Percentiles rank a stretch among this genome's conserved stretches.
Conservation (phyloP, 2,329 filamentous ascomycete species). For the Diaporthe velutina region DNA sequence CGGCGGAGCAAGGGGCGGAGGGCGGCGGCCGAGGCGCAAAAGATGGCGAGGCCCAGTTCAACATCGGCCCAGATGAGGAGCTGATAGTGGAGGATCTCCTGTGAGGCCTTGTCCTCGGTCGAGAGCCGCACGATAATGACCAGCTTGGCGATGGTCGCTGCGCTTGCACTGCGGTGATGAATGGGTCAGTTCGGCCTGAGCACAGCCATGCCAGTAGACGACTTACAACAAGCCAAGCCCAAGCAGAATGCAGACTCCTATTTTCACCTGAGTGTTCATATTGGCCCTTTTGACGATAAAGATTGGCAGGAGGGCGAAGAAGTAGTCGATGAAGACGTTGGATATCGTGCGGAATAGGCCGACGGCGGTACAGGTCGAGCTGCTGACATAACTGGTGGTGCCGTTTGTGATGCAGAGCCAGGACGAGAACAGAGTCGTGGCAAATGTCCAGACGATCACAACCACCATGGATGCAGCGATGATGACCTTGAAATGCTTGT, state of each 20-base stretch:
- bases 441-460: constrained; percentile 31
- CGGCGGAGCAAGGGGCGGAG: constrained; percentile 46
- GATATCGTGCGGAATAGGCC: constrained; percentile 50
- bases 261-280: constrained; percentile 46
- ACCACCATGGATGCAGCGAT: constrained; percentile 43
- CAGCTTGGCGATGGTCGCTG: constrained; percentile 51
- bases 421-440: constrained; percentile 47
- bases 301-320: constrained; percentile 49
- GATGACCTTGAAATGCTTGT: constrained; percentile 42
- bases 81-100: constrained; percentile 46
- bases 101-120: constrained; percentile 41
- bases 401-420: constrained; percentile 47
- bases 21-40: constrained; percentile 48
- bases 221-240: constrained; percentile 51
- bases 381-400: constrained; percentile 48
- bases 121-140: constrained; percentile 47
- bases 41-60: constrained; percentile 40
- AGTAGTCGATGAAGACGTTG: constrained; percentile 52
- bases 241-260: constrained; percentile 47
- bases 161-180: constrained; percentile 45
- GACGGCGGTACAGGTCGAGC: constrained; percentile 45
- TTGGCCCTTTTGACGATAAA: constrained; percentile 47
- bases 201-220: background rate
- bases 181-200: background rate
- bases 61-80: constrained; percentile 50